Conservation (phyloP, 331 rosid genomes). For the Rosa hybrid region DNA sequence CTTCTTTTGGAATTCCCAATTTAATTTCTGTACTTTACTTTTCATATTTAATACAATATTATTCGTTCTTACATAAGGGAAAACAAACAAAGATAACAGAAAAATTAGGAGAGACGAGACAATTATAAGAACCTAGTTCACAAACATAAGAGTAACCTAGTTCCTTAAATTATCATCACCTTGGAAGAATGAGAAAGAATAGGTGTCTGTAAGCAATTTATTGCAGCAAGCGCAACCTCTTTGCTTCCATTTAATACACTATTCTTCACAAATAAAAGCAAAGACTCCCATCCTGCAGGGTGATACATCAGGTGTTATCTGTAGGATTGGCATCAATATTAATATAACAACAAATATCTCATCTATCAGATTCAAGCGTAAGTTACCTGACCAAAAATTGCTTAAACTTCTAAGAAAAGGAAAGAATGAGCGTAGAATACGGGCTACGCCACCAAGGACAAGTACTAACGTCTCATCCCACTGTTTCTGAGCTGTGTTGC, state of each 20-base stretch:
- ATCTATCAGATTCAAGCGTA: conserved; percentile 28
- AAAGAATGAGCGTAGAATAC: conserved; percentile 86
- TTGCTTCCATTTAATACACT: conserved; percentile 79
- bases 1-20: background rate
- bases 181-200: conserved; percentile 81
- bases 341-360: conserved; percentile 26
- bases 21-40: background rate
- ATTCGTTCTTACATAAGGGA: background rate
- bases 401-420: conserved; percentile 76
- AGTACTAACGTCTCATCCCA: conserved; percentile 98
- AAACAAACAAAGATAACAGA: background rate
- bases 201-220: conserved; percentile 84
- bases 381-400: conserved; percentile 90
- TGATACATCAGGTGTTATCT: conserved; percentile 25
- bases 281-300: conserved; percentile 85
- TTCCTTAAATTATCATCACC: conserved; percentile 45
- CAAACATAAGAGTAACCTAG: conserved; percentile 25
- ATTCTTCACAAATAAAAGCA: conserved; percentile 81
- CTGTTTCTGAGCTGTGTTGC: conserved; percentile 98
- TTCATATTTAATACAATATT: background rate
- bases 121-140: background rate
- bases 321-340: conserved; percentile 21
- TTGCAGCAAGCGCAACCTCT: conserved; percentile 97
- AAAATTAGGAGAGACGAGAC: background rate
- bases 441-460: conserved; percentile 92